A percentile compares a stretch with the other conserved stretches of the same genome.
Evolutionary conservation across 140 eudicot species (phyloP).

Genomic region (Cichorium intybus): DNA sequence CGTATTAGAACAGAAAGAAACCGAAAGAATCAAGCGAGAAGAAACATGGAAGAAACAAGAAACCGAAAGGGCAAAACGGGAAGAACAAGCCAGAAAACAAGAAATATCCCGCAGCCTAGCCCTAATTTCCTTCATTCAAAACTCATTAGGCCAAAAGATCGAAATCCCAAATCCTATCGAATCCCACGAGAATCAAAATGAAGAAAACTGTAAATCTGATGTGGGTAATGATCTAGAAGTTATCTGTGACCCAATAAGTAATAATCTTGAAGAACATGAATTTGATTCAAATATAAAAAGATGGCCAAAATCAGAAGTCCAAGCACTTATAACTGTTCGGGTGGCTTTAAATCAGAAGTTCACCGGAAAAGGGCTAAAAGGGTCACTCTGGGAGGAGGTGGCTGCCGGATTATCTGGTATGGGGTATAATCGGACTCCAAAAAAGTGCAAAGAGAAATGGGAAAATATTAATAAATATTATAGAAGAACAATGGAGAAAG

Average conservation of each 20-base stretch:
- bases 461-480: conserved; percentile 65
- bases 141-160: conserved; percentile 33
- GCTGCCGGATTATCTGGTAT: conserved; percentile 35
- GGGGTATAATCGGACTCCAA: conserved; percentile 55
- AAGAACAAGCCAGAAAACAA: conserved; percentile 38
- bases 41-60: conserved; percentile 62
- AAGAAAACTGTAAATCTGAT: conserved; percentile 25
- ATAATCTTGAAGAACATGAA: conserved; percentile 17
- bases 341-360: conserved; percentile 47
- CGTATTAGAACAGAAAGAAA: conserved; percentile 45
- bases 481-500: conserved; percentile 35
- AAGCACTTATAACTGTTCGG: conserved; percentile 49
- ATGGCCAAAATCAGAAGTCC: conserved; percentile 69
- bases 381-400: conserved; percentile 49
- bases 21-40: conserved; percentile 48
- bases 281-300: conserved; percentile 32
- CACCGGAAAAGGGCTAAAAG: conserved; percentile 25
- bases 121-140: conserved; percentile 49
- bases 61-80: conserved; percentile 35
- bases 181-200: conserved; percentile 16
- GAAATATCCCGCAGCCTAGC: conserved; percentile 53
- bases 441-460: conserved; percentile 75
- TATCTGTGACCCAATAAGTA: conserved; percentile 9
- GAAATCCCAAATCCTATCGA: conserved; percentile 28
- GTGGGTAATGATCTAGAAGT: conserved; percentile 17